Conservation (phyloP, 2,329 filamentous ascomycete genomes). For the Exophiala mesophila region DNA sequence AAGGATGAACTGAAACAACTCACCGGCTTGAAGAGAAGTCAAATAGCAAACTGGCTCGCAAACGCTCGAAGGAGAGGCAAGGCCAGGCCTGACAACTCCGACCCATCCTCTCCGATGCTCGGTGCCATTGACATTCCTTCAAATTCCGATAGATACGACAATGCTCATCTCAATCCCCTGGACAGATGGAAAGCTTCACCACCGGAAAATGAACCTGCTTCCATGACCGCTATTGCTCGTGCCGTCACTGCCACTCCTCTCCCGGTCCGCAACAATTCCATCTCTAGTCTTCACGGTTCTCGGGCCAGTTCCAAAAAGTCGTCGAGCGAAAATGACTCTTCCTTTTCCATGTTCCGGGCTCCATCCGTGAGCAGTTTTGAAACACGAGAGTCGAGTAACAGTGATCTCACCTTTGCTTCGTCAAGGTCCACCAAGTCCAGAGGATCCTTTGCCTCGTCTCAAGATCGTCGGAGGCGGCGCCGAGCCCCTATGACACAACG, state of each 20-base stretch:
- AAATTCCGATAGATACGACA: constrained; percentile 38
- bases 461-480: constrained; percentile 54
- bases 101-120: constrained; percentile 65
- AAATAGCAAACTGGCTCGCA: constrained; percentile 89
- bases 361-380: constrained; percentile 52
- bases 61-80: constrained; percentile 83
- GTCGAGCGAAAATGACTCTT: constrained; percentile 48
- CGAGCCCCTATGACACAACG: constrained; percentile 44
- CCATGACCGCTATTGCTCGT: constrained; percentile 58
- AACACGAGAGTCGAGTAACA: constrained; percentile 52
- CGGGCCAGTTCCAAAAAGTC: constrained; percentile 32
- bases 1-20: constrained; percentile 72
- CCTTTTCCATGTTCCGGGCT: constrained; percentile 47
- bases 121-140: constrained; percentile 69
- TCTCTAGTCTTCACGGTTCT: constrained; percentile 28
- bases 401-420: constrained; percentile 51
- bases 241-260: constrained; percentile 48
- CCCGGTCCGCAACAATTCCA: constrained; percentile 21
- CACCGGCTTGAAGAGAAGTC: constrained; percentile 74
- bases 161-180: constrained; percentile 55
- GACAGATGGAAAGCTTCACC: constrained; percentile 67
- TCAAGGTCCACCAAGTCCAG: constrained; percentile 54
- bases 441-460: constrained; percentile 54
- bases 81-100: constrained; percentile 54
- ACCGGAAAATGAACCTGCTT: constrained; percentile 64